phyloP scores from a whole-genome alignment of 257 asterid species.

The Fraxinus excelsior region DNA sequence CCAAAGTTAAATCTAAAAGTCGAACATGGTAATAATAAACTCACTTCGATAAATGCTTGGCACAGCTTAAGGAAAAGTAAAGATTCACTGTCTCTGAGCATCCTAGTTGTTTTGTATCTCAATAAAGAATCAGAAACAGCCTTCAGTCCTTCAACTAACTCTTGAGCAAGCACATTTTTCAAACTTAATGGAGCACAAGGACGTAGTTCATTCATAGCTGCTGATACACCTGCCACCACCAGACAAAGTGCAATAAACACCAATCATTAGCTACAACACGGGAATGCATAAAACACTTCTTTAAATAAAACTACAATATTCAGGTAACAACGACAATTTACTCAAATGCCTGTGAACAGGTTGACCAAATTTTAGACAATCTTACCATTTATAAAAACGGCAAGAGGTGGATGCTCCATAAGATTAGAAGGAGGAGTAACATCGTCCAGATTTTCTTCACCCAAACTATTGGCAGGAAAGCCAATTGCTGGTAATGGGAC shows the following conservation, averaged over 20 bases:
- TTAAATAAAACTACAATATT: background rate
- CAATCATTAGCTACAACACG: background rate
- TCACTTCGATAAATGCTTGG: constrained; percentile 83
- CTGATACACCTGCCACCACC: constrained; percentile 76
- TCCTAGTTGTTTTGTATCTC: constrained; percentile 83
- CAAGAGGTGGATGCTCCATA: constrained; percentile 99
- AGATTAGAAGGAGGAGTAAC: constrained; percentile 82
- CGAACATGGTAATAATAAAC: constrained; percentile 22
- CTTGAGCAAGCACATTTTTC: constrained; percentile 60
- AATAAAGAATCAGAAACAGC: constrained; percentile 82
- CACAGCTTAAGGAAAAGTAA: constrained; percentile 82
- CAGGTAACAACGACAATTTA: background rate
- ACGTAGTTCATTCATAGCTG: constrained; percentile 94
- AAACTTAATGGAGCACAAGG: constrained; percentile 91
- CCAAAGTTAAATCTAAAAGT: background rate
- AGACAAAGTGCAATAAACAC: constrained; percentile 15
- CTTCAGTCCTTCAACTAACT: constrained; percentile 51
- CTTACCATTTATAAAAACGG: constrained; percentile 81
- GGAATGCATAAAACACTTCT: background rate
- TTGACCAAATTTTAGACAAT: constrained; percentile 5
- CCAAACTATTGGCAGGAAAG: constrained; percentile 66
- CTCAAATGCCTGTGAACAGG: constrained; percentile 6
- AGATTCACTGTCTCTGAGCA: constrained; percentile 84
- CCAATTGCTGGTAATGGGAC: constrained; percentile 86
- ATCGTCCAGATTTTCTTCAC: constrained; percentile 82